Evolutionary conservation across 768 basidiomycete species (phyloP).

Genomic region (Cystobasidium onofrii): DNA sequence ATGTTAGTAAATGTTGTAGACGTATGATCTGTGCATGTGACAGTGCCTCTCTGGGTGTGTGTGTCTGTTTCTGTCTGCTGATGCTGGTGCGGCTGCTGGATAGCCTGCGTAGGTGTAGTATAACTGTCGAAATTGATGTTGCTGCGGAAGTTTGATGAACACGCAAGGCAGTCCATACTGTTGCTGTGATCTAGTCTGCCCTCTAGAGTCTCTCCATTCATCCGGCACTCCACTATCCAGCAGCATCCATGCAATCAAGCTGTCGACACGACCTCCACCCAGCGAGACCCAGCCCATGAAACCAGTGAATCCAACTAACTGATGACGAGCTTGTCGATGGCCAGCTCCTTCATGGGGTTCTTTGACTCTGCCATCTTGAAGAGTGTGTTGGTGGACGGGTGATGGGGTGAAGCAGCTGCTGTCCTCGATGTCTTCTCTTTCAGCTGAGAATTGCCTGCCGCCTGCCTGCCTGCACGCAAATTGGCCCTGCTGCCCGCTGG

Average conservation of each 20-base stretch:
- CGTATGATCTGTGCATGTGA: too few species aligned
- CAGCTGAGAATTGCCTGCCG: not conserved
- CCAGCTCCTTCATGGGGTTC: conserved; percentile 66
- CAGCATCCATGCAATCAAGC: too few species aligned
- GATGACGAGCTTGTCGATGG: conserved; percentile 98
- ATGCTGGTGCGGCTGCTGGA: not conserved
- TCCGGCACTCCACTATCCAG: not conserved
- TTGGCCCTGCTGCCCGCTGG: too few species aligned
- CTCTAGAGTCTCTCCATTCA: not conserved
- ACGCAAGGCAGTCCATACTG: not conserved
- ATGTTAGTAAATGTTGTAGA: too few species aligned
- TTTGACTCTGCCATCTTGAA: conserved; percentile 28
- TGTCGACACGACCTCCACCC: not conserved
- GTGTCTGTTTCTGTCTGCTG: not conserved
- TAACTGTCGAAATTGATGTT: too few species aligned
- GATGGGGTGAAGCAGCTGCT: not conserved
- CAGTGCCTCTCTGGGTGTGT: not conserved
- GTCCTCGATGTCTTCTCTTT: not conserved
- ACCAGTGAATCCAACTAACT: conserved; percentile 58
- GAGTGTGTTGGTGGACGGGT: not conserved
- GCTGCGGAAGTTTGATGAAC: too few species aligned
- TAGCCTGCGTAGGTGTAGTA: not conserved
- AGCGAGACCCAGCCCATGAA: not conserved
- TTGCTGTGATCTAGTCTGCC: not conserved
- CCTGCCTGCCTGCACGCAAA: not conserved